Conservation (phyloP, 2,329 filamentous ascomycete species). For the Penicillium sp. region DNA sequence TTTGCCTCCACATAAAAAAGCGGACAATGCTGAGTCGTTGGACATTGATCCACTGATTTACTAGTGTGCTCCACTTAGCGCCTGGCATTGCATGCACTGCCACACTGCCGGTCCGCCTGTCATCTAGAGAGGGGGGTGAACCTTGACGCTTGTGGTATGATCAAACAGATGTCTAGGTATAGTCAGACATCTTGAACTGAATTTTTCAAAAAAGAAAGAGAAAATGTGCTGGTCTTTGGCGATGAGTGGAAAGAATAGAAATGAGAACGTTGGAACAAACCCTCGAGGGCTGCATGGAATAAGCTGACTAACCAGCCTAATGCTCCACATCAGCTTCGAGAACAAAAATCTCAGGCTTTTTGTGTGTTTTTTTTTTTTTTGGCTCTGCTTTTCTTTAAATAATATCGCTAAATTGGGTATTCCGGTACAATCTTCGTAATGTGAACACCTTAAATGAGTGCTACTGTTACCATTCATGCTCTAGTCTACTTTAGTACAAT, state of each 20-base stretch:
- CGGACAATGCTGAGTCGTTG: constrained; percentile 23
- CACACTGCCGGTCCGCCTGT: constrained; percentile 28
- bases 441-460: background rate
- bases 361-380: background rate
- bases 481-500: background rate
- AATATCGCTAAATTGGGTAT: background rate
- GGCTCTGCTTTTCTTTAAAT: background rate
- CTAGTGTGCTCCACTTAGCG: constrained; percentile 24
- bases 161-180: background rate
- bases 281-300: constrained; percentile 10
- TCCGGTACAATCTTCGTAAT: background rate
- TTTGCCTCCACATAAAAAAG: constrained; percentile 21
- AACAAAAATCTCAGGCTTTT: constrained; percentile 4
- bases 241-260: background rate
- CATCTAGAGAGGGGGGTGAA: constrained; percentile 14
- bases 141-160: background rate
- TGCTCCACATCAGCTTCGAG: constrained; percentile 24
- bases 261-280: constrained; percentile 9
- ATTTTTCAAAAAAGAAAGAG: background rate
- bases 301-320: constrained; percentile 12
- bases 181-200: background rate
- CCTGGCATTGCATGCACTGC: constrained; percentile 29
- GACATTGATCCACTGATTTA: constrained; percentile 23
- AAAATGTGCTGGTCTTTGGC: background rate
- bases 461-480: background rate